Conservation (phyloP, 179 eudicot species). For the Beta lomatogona region DNA sequence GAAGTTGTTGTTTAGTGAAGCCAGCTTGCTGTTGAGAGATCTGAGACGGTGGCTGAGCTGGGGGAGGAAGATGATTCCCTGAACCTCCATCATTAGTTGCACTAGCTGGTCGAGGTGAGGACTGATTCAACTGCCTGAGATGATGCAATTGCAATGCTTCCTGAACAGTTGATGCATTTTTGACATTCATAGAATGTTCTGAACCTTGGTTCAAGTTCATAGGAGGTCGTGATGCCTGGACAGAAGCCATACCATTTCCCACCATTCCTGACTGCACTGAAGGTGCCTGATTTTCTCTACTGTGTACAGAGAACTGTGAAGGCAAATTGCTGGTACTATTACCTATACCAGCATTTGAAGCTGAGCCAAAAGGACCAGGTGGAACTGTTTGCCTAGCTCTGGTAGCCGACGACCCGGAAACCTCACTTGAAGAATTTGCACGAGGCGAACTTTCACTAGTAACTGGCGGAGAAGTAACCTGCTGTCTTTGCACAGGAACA, state of each 20-base stretch:
- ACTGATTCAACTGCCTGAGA: slow-evolving; percentile 59
- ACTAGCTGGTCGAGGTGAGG: slow-evolving; percentile 61
- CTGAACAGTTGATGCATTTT: slow-evolving; percentile 47
- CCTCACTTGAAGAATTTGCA: slow-evolving; percentile 74
- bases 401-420: slow-evolving; percentile 69
- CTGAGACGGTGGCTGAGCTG: slow-evolving; percentile 49
- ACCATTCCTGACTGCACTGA: slow-evolving; percentile 47
- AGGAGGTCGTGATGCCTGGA: slow-evolving; percentile 58
- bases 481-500: slow-evolving; percentile 62
- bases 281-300: slow-evolving; percentile 62
- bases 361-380: slow-evolving; percentile 51
- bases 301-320: slow-evolving; percentile 52
- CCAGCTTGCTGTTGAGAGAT: slow-evolving; percentile 47
- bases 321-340: slow-evolving; percentile 41
- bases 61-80: slow-evolving; percentile 50
- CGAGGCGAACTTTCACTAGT: slow-evolving; percentile 84
- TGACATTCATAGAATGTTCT: slow-evolving; percentile 52
- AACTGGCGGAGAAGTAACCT: slow-evolving; percentile 67
- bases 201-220: slow-evolving; percentile 70
- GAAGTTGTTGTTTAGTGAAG: slow-evolving; percentile 89
- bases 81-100: slow-evolving; percentile 51
- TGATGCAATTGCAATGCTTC: slow-evolving; percentile 66
- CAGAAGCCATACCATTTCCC: slow-evolving; percentile 61
- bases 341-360: slow-evolving; percentile 41
- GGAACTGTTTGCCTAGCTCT: slow-evolving; percentile 67